Conservation (phyloP, 1,284 basidiomycete species). For the Ganoderma boninense region DNA sequence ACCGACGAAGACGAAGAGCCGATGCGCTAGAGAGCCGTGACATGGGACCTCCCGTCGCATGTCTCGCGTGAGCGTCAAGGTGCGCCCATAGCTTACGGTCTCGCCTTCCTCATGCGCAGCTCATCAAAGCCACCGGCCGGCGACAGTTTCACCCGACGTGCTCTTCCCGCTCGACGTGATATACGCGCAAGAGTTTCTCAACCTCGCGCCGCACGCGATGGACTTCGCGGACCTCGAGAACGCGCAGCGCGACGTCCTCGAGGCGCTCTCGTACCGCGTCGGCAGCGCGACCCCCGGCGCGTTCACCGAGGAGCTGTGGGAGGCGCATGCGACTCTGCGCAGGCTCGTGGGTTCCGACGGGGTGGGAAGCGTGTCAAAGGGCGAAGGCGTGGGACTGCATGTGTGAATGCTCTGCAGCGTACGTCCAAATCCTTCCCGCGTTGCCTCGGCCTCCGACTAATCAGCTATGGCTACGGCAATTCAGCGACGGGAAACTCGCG, state of each 20-base stretch:
- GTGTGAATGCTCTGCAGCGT: constrained; percentile 56
- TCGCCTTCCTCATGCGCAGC: background rate
- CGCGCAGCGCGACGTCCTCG: constrained; percentile 65
- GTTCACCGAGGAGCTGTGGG: constrained; percentile 65
- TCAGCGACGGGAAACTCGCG: background rate
- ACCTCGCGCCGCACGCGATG: constrained; percentile 54
- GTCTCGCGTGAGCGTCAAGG: constrained; percentile 68
- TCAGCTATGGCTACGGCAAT: background rate
- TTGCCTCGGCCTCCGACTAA: too few relatives aligned
- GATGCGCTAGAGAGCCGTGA: constrained; percentile 48
- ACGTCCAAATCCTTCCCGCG: constrained; percentile 13
- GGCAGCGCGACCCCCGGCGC: constrained; percentile 63
- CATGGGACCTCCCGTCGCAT: constrained; percentile 64
- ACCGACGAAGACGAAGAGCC: constrained; percentile 22
- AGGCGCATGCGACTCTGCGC: constrained; percentile 58
- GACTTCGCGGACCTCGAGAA: constrained; percentile 60
- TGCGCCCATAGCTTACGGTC: constrained; percentile 29
- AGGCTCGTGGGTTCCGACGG: constrained; percentile 46
- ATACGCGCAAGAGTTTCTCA: constrained; percentile 56
- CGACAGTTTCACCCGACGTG: constrained; percentile 67
- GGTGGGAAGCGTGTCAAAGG: constrained; percentile 57
- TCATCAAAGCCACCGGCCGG: background rate
- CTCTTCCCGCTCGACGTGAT: constrained; percentile 61
- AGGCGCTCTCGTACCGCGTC: constrained; percentile 54
- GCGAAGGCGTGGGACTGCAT: constrained; percentile 59